Conservation (phyloP, 1,284 basidiomycete species). For the Phlebopus sp. region DNA sequence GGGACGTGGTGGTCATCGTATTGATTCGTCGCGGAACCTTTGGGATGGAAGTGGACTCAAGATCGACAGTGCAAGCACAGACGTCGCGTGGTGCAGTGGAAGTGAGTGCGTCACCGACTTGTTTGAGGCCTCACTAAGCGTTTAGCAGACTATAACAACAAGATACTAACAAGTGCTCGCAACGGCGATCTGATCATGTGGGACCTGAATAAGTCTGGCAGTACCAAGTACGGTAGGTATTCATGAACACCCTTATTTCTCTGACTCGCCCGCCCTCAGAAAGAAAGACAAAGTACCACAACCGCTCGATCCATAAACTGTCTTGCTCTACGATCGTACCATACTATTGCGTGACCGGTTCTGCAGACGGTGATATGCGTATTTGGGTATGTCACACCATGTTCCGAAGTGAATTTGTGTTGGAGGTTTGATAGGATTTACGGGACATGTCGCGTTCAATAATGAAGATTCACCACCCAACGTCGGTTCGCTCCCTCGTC, state of each 20-base stretch:
- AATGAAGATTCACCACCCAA: slow-evolving; percentile 72
- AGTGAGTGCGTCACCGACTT: slow-evolving; percentile 45
- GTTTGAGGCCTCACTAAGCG: neutral
- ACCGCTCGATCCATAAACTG: slow-evolving; percentile 73
- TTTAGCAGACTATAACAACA: slow-evolving; percentile 64
- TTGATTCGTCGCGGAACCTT: slow-evolving; percentile 67
- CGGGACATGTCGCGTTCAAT: slow-evolving; percentile 67
- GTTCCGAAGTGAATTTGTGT: neutral
- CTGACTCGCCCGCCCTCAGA: slow-evolving; percentile 44
- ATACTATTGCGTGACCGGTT: slow-evolving; percentile 77
- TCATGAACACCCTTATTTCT: slow-evolving; percentile 4
- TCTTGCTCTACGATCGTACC: slow-evolving; percentile 60
- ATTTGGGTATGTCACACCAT: slow-evolving; percentile 68
- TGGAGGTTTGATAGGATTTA: slow-evolving; percentile 58
- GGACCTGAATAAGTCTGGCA: slow-evolving; percentile 70
- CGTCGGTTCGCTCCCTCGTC: slow-evolving; percentile 66
- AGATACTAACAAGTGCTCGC: slow-evolving; percentile 79
- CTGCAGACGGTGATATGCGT: slow-evolving; percentile 78
- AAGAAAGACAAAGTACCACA: slow-evolving; percentile 69
- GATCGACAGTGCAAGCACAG: slow-evolving; percentile 72
- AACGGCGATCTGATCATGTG: slow-evolving; percentile 86
- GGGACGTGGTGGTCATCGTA: slow-evolving; percentile 57
- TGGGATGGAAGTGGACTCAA: slow-evolving; percentile 74
- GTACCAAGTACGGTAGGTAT: slow-evolving; percentile 66
- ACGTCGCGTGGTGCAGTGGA: slow-evolving; percentile 79